These are phyloP conservation scores for Azolla pinnata DNA, from an alignment of 75 land plant genomes.

Conservation along the genomic window DNA sequence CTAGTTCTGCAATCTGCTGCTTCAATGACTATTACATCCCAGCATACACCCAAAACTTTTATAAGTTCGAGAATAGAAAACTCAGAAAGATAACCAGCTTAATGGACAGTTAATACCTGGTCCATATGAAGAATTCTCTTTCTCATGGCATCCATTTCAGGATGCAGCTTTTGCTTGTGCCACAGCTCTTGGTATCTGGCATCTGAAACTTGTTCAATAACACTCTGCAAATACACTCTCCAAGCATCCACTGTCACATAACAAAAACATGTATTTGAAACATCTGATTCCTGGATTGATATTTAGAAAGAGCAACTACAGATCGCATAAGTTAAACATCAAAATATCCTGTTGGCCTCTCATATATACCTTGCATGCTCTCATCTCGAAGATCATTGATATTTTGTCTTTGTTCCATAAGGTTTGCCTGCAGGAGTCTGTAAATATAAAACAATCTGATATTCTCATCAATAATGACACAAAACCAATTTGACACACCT, in stretches of 20 bases:
- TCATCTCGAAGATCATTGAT: conserved; percentile 26
- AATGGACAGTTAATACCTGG: conserved; percentile 43
- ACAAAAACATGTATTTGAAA: not conserved
- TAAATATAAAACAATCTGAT: conserved; percentile 5
- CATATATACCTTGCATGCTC: conserved; percentile 24
- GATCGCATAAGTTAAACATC: too few species aligned
- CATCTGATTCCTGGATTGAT: too few species aligned
- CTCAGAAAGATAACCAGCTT: too few species aligned
- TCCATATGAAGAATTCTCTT: conserved; percentile 38
- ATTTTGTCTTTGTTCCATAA: conserved; percentile 15
- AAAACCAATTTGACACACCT: too few species aligned
- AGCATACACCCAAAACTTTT: conserved; percentile 4
- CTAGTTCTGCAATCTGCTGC: conserved; percentile 63
- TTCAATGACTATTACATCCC: conserved; percentile 43
- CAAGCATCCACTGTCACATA: conserved; percentile 53
- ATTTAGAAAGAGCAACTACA: too few species aligned
- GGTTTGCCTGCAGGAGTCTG: conserved; percentile 6
- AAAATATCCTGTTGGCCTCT: too few species aligned
- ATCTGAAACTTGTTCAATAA: conserved; percentile 69
- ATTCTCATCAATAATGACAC: too few species aligned
- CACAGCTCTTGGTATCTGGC: conserved; percentile 68
- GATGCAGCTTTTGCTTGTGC: conserved; percentile 59
- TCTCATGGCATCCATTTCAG: conserved; percentile 66
- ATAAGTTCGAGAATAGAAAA: conserved; percentile 9
- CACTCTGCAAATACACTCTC: conserved; percentile 65